phyloP scores from a whole-genome alignment of 1,139 yeast genomes.

The Nakaseomyces sp. region DNA sequence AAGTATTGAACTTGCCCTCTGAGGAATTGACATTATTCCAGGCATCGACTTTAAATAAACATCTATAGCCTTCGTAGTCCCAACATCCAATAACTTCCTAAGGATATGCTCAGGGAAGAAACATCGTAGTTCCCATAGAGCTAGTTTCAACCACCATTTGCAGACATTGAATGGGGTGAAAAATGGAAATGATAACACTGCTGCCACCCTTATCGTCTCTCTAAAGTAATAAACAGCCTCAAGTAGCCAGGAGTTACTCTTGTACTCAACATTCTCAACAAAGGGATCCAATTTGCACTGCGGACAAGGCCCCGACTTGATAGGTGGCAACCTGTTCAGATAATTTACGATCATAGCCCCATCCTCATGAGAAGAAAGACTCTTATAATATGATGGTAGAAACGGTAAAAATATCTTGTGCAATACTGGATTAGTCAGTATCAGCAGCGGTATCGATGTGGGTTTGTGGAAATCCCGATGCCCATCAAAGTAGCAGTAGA shows the following conservation, averaged over 20 bases:
- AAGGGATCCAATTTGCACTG: slow-evolving; percentile 9
- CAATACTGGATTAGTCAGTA: slow-evolving; percentile 1
- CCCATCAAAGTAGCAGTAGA: slow-evolving; percentile 8
- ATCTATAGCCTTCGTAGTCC: slow-evolving; percentile 21
- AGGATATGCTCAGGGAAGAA: slow-evolving; percentile 31
- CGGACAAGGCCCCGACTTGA: slow-evolving; percentile 4
- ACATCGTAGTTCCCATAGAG: slow-evolving; percentile 16
- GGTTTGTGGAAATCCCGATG: slow-evolving; percentile 10
- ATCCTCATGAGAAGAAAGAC: slow-evolving; percentile 2
- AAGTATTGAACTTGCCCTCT: slow-evolving; percentile 11
- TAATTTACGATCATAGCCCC: slow-evolving; percentile 1
- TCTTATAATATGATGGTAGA: slow-evolving; percentile 2
- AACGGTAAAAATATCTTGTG: slow-evolving; percentile 1
- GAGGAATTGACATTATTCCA: slow-evolving; percentile 17
- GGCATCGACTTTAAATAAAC: slow-evolving; percentile 13
- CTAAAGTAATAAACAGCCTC: neutral
- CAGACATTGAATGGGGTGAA: slow-evolving; percentile 3
- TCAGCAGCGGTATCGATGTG: neutral
- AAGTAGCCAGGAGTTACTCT: slow-evolving; percentile 1
- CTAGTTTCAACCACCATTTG: slow-evolving; percentile 12
- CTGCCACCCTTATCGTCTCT: neutral
- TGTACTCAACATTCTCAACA: slow-evolving; percentile 10
- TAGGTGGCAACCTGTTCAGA: slow-evolving; percentile 4
- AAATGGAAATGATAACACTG: neutral
- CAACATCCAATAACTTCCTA: slow-evolving; percentile 32